Base-by-base conservation (phyloP, 2,329 filamentous ascomycete species). In the Lasiodiplodia theobromae region DNA sequence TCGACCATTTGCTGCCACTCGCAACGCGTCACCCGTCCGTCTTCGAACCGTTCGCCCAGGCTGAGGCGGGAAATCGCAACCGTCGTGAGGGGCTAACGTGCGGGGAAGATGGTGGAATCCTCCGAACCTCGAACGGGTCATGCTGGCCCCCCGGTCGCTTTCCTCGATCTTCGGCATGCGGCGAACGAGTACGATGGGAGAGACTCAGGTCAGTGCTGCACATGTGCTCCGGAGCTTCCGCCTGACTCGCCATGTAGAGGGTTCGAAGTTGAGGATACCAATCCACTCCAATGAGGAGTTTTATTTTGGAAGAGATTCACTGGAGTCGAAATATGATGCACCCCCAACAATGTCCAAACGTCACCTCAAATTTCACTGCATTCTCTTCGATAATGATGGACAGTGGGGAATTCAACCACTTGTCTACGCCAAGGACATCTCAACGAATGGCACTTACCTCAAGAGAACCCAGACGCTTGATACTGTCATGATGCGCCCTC, bases 401-500 rank as follows among this genome's bases (percentile, higher is more conserved):
- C n/a, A 62, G n/a, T 62, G 58, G 31, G 31, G 28, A n/a, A 77
- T 84, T 12, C 73, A 79, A 3, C 83, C 84, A 5, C 78, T 86
- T 67, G 78, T 86, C 2, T 86, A 85, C 71, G 79, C 78, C 16
- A 78, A 82, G 49, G 80, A 84, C 65, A 60, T 84, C 2, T 86
- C 84, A 0, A 75, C 74, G 44, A 85, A 85, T 69, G 76, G 81
- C 7, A 81, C 82, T 7, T 72, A 73, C 25, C 67, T 84, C 7
- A 76, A 71, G 57, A 80, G 78, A 68, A 68, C 70, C 25, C 74
- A 75, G 52, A 62, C 65, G 25, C 71, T 28, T n/a, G 47, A 54
- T 4, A 23, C 67, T 58, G 56, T 72, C 70, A 60, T n/a, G 72
- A 78, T 80, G 74, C 73, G 72, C 52, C 76, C 71, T 23, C 72